Conservation (phyloP, 2,329 filamentous ascomycete genomes). For the Rhexocercosporidium sp. region DNA sequence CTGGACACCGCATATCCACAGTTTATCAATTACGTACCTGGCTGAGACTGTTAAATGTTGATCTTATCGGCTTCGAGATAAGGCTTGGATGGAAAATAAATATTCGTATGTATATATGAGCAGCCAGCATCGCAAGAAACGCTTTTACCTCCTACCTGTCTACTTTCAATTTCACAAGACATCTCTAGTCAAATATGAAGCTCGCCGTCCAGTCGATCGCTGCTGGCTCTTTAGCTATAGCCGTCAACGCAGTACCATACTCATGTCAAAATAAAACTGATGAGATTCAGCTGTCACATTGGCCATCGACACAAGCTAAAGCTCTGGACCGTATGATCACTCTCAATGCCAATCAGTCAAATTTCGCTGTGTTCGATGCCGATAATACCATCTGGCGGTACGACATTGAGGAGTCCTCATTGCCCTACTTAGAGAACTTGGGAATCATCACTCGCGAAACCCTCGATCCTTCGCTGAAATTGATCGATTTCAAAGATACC, state of each 20-base stretch:
- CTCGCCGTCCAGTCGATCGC: conserved; percentile 1
- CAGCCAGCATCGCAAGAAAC: background rate
- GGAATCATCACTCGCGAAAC: conserved; percentile 16
- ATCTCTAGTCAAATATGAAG: conserved; percentile 11
- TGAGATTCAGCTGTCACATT: background rate
- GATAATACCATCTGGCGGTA: conserved; percentile 19
- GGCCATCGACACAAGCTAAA: conserved; percentile 7
- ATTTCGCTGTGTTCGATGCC: conserved; percentile 17
- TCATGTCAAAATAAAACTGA: background rate
- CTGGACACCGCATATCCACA: background rate
- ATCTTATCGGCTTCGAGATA: background rate
- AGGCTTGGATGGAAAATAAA: background rate
- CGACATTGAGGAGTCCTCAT: conserved; percentile 15
- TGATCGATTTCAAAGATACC: conserved; percentile 20
- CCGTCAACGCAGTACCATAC: background rate
- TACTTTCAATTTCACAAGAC: background rate
- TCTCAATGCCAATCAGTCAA: conserved; percentile 12
- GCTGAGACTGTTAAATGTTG: background rate
- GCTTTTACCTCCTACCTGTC: background rate
- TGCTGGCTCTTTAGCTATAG: background rate
- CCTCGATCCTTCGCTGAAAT: conserved; percentile 12
- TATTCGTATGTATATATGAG: background rate
- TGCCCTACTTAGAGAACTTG: conserved; percentile 18
- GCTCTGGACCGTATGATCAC: conserved; percentile 12
- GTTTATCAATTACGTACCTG: conserved; percentile 6